phyloP scores from a whole-genome alignment of 805 yeast genomes.

The Jamesozyma hellenica region DNA sequence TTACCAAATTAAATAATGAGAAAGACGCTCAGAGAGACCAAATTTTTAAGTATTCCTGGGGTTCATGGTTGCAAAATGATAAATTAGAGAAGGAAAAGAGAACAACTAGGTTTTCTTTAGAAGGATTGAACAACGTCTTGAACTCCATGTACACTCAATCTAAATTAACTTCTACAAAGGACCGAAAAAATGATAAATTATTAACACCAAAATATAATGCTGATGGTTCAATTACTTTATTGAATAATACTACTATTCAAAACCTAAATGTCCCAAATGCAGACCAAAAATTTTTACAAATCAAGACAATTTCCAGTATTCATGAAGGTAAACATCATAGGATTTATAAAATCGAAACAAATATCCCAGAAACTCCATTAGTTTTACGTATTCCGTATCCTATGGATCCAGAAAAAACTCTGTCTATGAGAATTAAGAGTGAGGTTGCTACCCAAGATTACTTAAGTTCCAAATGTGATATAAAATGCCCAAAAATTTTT shows the following conservation, averaged over 20 bases:
- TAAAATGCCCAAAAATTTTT: slow-evolving; percentile 64
- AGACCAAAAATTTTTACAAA: slow-evolving; percentile 34
- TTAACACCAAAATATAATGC: slow-evolving; percentile 13
- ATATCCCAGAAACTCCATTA: slow-evolving; percentile 44
- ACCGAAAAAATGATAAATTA: slow-evolving; percentile 16
- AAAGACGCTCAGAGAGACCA: slow-evolving; percentile 57
- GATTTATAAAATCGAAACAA: slow-evolving; percentile 62
- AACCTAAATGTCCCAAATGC: slow-evolving; percentile 37
- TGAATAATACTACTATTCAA: slow-evolving; percentile 38
- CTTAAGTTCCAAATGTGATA: slow-evolving; percentile 48
- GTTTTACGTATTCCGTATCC: slow-evolving; percentile 82
- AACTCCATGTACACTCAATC: slow-evolving; percentile 35
- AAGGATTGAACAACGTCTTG: slow-evolving; percentile 55
- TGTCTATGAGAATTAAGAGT: slow-evolving; percentile 60
- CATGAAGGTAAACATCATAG: slow-evolving; percentile 95
- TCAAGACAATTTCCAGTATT: slow-evolving; percentile 68
- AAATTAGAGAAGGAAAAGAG: slow-evolving; percentile 62
- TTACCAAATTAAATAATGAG: slow-evolving; percentile 49
- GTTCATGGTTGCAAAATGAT: slow-evolving; percentile 85
- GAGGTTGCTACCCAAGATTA: slow-evolving; percentile 95
- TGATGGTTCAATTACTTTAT: slow-evolving; percentile 35
- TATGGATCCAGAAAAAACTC: slow-evolving; percentile 54
- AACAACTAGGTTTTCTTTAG: slow-evolving; percentile 69
- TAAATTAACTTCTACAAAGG: slow-evolving; percentile 19
- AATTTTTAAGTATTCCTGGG: slow-evolving; percentile 88